Conservation (phyloP, 352 stramenopile species). For the Pythium monospermum region DNA sequence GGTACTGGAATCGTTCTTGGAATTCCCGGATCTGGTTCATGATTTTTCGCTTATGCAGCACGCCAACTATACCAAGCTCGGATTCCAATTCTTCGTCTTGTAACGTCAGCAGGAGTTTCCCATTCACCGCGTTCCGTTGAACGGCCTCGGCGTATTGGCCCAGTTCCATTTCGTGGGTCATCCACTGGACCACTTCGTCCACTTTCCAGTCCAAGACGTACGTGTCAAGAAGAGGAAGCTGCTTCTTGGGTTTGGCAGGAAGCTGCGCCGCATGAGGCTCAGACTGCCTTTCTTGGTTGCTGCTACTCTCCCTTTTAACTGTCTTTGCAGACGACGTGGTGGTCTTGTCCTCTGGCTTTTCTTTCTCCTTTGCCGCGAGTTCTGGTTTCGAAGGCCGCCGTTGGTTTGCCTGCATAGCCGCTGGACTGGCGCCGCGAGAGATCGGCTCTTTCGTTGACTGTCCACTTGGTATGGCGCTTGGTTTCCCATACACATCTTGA, state of each 20-base stretch:
- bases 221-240: constrained; percentile 14
- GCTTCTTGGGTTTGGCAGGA: too few relatives aligned
- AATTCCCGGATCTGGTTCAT: constrained; percentile 37
- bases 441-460: constrained; percentile 1
- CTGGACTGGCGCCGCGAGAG: too few relatives aligned
- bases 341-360: too few relatives aligned
- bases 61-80: constrained; percentile 28
- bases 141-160: constrained; percentile 32
- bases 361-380: background rate
- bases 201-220: constrained; percentile 47
- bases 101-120: constrained; percentile 38
- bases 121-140: constrained; percentile 35
- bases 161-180: constrained; percentile 43
- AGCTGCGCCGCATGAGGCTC: too few relatives aligned
- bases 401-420: too few relatives aligned
- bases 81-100: constrained; percentile 30
- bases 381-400: background rate
- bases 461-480: background rate
- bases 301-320: too few relatives aligned
- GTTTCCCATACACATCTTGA: constrained; percentile 13
- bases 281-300: too few relatives aligned
- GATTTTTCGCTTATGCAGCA: constrained; percentile 42
- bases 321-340: too few relatives aligned
- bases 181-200: constrained; percentile 41
- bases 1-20: constrained; percentile 30